Evolutionary conservation across 176 grass and related monocot genomes (phyloP), one percentile per base, ranked within the genome.

Genomic region (Lolium rigidum): DNA sequence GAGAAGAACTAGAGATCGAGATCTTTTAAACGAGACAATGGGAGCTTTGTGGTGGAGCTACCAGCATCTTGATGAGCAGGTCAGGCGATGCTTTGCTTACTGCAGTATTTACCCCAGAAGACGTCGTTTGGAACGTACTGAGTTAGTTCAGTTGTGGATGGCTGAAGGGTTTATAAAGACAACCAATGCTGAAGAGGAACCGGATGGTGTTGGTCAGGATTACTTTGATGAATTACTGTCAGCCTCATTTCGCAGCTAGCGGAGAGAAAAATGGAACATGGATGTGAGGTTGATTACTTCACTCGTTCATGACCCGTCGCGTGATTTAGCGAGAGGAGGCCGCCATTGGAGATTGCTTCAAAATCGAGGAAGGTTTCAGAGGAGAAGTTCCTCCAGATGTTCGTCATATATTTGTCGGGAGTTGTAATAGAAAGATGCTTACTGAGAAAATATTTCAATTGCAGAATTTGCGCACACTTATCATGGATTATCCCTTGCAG

Each of bases 81-180:
- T 35, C 31, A 82, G 58, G 37, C 64, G 16, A 18, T 91, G 85
- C 63, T 91, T 91, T 44, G 10, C 57, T 61, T 88, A 61, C 28
- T 91, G 86, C 43, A 86, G 77, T 52, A 41, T 88, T 0, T 92
- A 85, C 51, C 60, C 68, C 2, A 82, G 47, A 88, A 87, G 68
- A 37, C 7, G 70, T 4, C 0, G 0, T 15, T 77, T 90, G 26
- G 0, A 6, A 3, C 56, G 55, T 20, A 47, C 66, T 0, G 3
- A 65, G 13, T 80, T 91, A 60, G 25, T 92, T 47, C 25, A 78
- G 25, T 26, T 92, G 4, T 88, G 86, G 90, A 67, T 88, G 28
- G 90, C 90, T 7, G 70, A 83, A 80, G 82, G 28, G 0, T 86
- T 92, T 25, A 51, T 86, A 18, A 61, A 84, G 54, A 82, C 49